These are phyloP conservation scores for Vitis hybrid DNA, from an alignment of 177 flowering plant genomes.

Conservation along the genomic window DNA sequence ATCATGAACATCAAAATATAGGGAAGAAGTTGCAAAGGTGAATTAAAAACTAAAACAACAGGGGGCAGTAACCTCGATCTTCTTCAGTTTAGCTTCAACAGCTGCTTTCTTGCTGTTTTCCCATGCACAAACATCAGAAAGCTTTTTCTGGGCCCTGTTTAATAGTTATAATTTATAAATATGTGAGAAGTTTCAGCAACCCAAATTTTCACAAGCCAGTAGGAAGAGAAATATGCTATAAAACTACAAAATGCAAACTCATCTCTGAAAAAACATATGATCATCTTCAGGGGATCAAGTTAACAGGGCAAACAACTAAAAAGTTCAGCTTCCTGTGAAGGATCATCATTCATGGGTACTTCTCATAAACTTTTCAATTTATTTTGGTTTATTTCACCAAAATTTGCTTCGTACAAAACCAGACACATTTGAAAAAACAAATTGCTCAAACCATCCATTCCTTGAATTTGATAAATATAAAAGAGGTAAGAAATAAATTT, in stretches of 20 bases:
- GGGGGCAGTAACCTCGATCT: constrained; percentile 53
- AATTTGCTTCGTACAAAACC: background rate
- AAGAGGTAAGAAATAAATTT: too few relatives aligned
- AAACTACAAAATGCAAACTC: background rate
- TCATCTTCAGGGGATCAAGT: background rate
- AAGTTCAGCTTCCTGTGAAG: background rate
- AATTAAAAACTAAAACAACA: background rate
- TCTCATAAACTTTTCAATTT: background rate
- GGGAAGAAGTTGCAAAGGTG: background rate
- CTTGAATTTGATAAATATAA: too few relatives aligned
- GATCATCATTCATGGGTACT: background rate
- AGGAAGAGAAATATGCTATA: background rate
- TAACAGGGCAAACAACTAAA: background rate
- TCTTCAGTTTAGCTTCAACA: constrained; percentile 64
- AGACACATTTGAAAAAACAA: too few relatives aligned
- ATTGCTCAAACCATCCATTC: too few relatives aligned
- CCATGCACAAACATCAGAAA: constrained; percentile 62
- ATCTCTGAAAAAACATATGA: background rate
- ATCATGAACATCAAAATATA: background rate
- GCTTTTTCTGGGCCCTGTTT: constrained; percentile 71
- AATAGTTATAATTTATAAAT: background rate
- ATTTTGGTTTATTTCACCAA: background rate
- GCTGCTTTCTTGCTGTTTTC: constrained; percentile 79
- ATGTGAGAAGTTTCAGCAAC: background rate
- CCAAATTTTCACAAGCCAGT: background rate